Percentiles rank a stretch among this genome's conserved stretches.
Evolutionary conservation across 2,329 filamentous ascomycete genomes (phyloP).

Genomic region (Cladosporium sp.): DNA sequence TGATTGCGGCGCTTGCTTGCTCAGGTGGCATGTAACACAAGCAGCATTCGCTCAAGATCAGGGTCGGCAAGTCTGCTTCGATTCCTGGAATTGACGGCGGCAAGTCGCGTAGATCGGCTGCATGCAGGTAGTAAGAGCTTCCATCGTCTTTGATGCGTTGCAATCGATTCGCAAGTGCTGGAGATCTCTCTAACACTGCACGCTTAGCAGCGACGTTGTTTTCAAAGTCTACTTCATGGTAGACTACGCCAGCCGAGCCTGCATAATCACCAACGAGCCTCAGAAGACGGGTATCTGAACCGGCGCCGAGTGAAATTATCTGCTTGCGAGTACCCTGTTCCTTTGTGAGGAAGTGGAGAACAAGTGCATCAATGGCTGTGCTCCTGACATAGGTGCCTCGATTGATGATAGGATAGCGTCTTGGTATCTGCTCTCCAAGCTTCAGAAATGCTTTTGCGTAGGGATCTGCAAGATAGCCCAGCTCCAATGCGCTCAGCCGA

Average conservation of each 20-base stretch:
- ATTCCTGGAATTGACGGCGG: conserved; percentile 39
- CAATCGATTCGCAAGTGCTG: conserved; percentile 18
- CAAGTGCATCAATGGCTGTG: conserved; percentile 72
- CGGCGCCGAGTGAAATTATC: conserved; percentile 87
- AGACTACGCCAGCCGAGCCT: conserved; percentile 51
- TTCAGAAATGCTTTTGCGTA: conserved; percentile 69
- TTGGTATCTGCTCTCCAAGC: conserved; percentile 44
- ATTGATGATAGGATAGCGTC: conserved; percentile 88
- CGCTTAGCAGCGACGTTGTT: conserved; percentile 47
- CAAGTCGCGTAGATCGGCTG: conserved; percentile 65
- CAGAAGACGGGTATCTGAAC: conserved; percentile 87
- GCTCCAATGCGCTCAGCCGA: conserved; percentile 77
- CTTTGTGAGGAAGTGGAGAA: conserved; percentile 62
- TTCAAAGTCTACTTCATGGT: conserved; percentile 91
- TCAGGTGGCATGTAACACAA: conserved; percentile 75
- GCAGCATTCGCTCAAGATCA: conserved; percentile 92
- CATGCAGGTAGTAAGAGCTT: conserved; percentile 50
- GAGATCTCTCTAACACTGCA: conserved; percentile 20
- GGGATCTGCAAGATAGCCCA: conserved; percentile 79
- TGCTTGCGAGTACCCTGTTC: conserved; percentile 45
- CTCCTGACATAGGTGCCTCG: conserved; percentile 94
- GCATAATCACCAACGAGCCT: conserved; percentile 53
- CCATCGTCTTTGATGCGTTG: conserved; percentile 19
- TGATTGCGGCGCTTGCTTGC: conserved; percentile 50
- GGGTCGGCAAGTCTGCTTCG: conserved; percentile 63